Evolutionary conservation across 306 rosid species (phyloP).

Genomic region (Citrullus amarus): DNA sequence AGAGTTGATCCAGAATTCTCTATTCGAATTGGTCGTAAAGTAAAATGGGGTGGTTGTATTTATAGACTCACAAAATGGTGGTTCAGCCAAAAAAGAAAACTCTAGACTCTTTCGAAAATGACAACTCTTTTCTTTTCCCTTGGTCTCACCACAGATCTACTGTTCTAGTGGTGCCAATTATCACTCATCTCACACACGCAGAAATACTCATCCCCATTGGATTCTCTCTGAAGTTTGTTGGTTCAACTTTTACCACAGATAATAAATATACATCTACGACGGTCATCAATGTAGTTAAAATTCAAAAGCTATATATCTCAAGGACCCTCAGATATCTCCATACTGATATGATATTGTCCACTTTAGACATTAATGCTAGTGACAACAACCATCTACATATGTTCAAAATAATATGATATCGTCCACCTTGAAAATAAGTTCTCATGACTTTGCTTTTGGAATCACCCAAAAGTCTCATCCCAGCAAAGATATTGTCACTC

Average conservation of each 20-base stretch:
- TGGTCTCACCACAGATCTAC: neutral
- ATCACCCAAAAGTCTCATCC: too few species aligned
- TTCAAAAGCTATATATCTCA: neutral
- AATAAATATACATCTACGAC: neutral
- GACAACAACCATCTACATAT: neutral
- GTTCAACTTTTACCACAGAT: neutral
- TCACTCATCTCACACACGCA: neutral
- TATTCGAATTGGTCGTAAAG: neutral
- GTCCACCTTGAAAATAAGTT: neutral
- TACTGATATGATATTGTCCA: neutral
- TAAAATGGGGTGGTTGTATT: constrained; percentile 6
- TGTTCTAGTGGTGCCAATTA: neutral
- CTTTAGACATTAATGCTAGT: neutral
- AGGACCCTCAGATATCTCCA: neutral
- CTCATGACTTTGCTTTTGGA: too few species aligned
- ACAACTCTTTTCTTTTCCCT: neutral
- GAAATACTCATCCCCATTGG: neutral
- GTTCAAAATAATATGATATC: neutral
- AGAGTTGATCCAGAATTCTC: constrained; percentile 2
- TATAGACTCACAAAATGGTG: neutral
- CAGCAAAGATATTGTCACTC: too few species aligned
- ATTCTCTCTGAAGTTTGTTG: neutral
- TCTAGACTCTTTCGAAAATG: constrained; percentile 8
- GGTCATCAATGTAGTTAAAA: neutral
- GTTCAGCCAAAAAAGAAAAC: constrained; percentile 6